These are phyloP conservation scores for Cephalotrichum gorgonifer DNA, from an alignment of 2,329 filamentous ascomycete species.

Conservation along the genomic window DNA sequence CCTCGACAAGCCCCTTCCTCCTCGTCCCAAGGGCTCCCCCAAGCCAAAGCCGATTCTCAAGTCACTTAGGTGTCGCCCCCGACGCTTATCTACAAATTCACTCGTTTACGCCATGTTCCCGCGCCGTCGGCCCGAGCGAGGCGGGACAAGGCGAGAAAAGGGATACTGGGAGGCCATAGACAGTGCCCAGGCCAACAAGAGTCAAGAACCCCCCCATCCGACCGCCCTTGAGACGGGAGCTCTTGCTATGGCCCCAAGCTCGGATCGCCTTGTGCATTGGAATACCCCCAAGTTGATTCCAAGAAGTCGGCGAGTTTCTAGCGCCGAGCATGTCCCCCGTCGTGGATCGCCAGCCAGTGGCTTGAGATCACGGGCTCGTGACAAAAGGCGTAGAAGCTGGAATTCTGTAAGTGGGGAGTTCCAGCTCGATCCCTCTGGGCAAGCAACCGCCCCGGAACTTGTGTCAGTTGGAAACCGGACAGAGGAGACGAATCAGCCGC, in stretches of 20 bases:
- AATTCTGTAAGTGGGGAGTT: conserved; percentile 5
- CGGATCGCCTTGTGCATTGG: conserved; percentile 22
- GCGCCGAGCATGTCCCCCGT: neutral
- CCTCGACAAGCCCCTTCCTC: neutral
- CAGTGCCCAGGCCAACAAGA: neutral
- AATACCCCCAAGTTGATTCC: conserved; percentile 21
- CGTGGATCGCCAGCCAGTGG: conserved; percentile 12
- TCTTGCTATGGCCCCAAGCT: conserved; percentile 12
- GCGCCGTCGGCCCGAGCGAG: conserved; percentile 36
- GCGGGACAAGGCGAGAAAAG: conserved; percentile 31
- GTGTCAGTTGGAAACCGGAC: neutral
- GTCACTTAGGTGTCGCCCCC: neutral
- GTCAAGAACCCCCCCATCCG: conserved; percentile 6
- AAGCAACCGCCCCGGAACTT: neutral
- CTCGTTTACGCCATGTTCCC: conserved; percentile 29
- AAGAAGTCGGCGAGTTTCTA: conserved; percentile 8
- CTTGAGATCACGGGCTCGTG: conserved; percentile 7
- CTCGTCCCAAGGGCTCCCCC: neutral
- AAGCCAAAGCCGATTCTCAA: neutral
- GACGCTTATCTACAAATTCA: neutral
- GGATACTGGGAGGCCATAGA: conserved; percentile 18
- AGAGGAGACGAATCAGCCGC: neutral
- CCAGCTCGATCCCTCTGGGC: neutral
- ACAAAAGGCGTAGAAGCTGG: neutral
- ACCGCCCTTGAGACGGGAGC: conserved; percentile 3